Evolutionary conservation across 2,329 filamentous ascomycete species (phyloP), one percentile per base, ranked within the genome.

Genomic region (Ramularia collo-cygni): DNA sequence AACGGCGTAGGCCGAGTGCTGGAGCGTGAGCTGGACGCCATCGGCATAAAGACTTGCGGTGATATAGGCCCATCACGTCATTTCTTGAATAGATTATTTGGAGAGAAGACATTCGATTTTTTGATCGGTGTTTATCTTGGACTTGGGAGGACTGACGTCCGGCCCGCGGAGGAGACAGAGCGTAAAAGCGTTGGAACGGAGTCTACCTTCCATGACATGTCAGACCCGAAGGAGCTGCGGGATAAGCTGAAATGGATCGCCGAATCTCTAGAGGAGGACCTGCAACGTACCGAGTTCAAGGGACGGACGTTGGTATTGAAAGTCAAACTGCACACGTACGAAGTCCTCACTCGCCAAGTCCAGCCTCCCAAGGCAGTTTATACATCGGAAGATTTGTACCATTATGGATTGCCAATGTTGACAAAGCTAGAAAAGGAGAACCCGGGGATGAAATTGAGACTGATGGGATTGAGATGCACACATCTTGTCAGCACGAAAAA

Each of bases 1-100:
- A 95, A 95, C 51, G 92, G 92, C 1, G 77, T 98, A n/a, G 92
- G 92, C 0, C 77, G 92, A 15, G 92, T 96, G 0, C 81, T 95
- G 46, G 92, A 96, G 64, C 77, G 92, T 41, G 87, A 98, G 59
- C 74, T 98, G 2, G 77, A 85, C 31, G 86, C 90, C 3, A 80
- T 96, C 32, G 89, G 89, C 0, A 75, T 96, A 54, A 84, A 84
- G 58, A 92, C 81, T 0, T 95, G 89, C 57, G 88, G 87, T 2
- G 87, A 96, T 51, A 84, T 96, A 4, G 93, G 88, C 56, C 65
- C 71, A 0, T 74, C 90, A 16, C 77, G 92, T 7, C 79, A 83
- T 13, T 81, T 82, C 46, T 64, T 96, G 3, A 72, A 76, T 10
- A 80, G 76, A 26, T 71, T 98, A 0, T 96, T 96, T 54, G 90